Evolutionary conservation across 2,329 filamentous ascomycete genomes (phyloP).

Genomic region (Paraphaeosphaeria minitans): DNA sequence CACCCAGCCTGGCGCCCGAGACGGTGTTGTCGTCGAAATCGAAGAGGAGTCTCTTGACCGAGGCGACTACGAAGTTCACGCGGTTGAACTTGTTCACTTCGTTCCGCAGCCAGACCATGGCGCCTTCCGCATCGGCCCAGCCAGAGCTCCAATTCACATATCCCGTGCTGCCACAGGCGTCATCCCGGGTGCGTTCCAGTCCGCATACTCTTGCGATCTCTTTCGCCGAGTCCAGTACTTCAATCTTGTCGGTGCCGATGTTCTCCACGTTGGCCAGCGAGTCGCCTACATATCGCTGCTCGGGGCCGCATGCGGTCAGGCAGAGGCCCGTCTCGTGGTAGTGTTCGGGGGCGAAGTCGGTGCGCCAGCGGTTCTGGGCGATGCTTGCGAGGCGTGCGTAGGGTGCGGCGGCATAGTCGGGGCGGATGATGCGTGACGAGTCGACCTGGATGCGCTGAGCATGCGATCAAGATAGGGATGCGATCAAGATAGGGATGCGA

Average conservation of each 20-base stretch:
- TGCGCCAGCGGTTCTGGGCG: conserved; percentile 73
- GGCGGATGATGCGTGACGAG: conserved; percentile 65
- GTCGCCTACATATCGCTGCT: conserved; percentile 48
- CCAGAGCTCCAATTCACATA: conserved; percentile 77
- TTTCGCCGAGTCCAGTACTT: conserved; percentile 44
- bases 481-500: neutral
- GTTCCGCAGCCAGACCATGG: conserved; percentile 67
- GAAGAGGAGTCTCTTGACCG: conserved; percentile 54
- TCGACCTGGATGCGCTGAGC: conserved; percentile 52
- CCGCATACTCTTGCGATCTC: conserved; percentile 50
- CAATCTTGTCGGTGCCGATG: conserved; percentile 46
- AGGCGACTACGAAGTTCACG: conserved; percentile 55
- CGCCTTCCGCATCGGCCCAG: conserved; percentile 78
- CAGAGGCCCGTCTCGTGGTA: conserved; percentile 74
- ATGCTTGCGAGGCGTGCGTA: conserved; percentile 76
- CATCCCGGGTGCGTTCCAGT: conserved; percentile 47
- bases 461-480: neutral
- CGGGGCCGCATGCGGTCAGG: conserved; percentile 62
- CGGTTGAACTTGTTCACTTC: conserved; percentile 61
- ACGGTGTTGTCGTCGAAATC: conserved; percentile 44
- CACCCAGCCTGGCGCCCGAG: conserved; percentile 64
- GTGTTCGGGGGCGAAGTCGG: conserved; percentile 65
- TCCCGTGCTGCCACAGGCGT: conserved; percentile 62
- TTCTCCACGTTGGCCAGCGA: conserved; percentile 44
- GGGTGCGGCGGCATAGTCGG: conserved; percentile 80